Base-by-base conservation (phyloP, 139 green algal genomes). In the Chlorella ohadii region DNA sequence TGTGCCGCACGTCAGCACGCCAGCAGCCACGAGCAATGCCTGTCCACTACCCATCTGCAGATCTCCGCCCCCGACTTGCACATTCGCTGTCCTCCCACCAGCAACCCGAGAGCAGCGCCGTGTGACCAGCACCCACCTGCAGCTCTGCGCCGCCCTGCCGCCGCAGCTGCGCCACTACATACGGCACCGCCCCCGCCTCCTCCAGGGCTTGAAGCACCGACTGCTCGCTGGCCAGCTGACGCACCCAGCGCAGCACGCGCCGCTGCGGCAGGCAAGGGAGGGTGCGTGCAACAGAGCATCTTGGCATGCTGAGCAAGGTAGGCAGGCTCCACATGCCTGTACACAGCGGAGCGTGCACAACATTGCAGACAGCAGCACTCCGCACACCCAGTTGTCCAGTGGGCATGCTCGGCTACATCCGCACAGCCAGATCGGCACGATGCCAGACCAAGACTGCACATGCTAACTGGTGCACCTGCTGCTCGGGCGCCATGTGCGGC, bases 161-260 rank as follows among this genome's bases (percentile, higher is more conserved):
- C 79, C 33, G 41, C 70, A 90, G 66, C 77, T 88, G 31, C 5
- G 65, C 65, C 2, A 84, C 80, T 38, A 96, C 84, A 81, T 92
- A 94, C 12, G 91, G 88, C 76, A 89, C 64, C 17, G 44, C 51
- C 23, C 72, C 79, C 28, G 81, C 85, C 76, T 82, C 85, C 33
- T 86, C 85, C 79, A 96, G 82, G 47, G 90, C 85, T 33, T 84
- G 64, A 76, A 90, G 85, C 84, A 95, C 79, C 66, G 88, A 90
- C 66, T 95, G 91, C 27, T 88, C 84, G 11, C 31, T 39, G 20
- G 78, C 78, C 81, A 93, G 79, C 39, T 64, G 55, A 12, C 65
- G 83, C 72, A 89, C 64, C 56, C 31, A 72, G 33, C 38, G 34
- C 41, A 89, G 72, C 59, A 89, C 72, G 5, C 51, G 67, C 44